Conservation (phyloP, 179 eudicot species). For the Beta lomatogona region DNA sequence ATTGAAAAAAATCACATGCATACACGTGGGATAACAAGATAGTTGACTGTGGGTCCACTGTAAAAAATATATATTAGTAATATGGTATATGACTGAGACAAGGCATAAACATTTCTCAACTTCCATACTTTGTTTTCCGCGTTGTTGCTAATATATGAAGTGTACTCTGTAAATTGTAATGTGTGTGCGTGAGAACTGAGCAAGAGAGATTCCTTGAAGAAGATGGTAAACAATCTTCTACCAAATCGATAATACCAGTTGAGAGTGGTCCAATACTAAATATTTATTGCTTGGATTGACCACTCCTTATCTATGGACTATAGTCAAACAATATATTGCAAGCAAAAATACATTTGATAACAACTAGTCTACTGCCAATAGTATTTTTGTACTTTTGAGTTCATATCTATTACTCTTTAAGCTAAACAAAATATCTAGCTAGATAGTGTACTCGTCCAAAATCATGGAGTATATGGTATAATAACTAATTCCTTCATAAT, state of each 20-base stretch:
- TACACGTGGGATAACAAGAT: slow-evolving; percentile 29
- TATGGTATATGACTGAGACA: slow-evolving; percentile 9
- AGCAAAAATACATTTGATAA: slow-evolving; percentile 11
- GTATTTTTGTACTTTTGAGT: neutral
- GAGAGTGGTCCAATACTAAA: neutral
- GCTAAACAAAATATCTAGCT: no score
- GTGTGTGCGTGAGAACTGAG: neutral
- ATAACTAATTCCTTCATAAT: no score
- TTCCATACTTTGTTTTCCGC: slow-evolving; percentile 13
- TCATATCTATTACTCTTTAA: neutral
- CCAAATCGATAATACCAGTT: neutral
- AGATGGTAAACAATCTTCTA: neutral
- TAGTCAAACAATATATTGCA: neutral
- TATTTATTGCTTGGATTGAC: neutral
- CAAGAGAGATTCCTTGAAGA: slow-evolving; percentile 1
- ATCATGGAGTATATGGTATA: no score
- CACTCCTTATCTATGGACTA: neutral
- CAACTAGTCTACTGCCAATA: neutral
- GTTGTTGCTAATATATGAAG: neutral
- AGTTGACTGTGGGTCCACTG: slow-evolving; percentile 19
- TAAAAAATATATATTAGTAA: neutral
- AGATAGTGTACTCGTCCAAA: no score
- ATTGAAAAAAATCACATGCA: slow-evolving; percentile 21
- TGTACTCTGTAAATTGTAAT: neutral
- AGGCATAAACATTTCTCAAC: slow-evolving; percentile 25